Conservation (phyloP, 495 filamentous ascomycete genomes). For the Aspergillus coremiiformis region DNA sequence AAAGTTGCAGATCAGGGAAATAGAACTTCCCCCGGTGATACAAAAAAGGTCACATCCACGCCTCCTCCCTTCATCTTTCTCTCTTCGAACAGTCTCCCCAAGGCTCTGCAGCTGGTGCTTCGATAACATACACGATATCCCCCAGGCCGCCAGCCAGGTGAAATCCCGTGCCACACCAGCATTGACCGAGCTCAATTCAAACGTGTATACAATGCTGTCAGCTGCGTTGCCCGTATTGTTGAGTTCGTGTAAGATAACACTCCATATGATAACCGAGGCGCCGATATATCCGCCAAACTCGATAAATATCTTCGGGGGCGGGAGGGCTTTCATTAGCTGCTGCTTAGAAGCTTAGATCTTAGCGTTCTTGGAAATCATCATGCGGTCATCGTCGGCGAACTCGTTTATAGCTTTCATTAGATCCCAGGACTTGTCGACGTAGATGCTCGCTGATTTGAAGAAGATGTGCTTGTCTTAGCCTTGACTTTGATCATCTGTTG, state of each 20-base stretch:
- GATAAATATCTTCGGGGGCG: slow-evolving; percentile 19
- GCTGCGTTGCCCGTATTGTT: slow-evolving; percentile 4
- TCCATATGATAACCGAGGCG: slow-evolving; percentile 26
- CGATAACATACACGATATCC: slow-evolving; percentile 24
- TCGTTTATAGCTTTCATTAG: slow-evolving; percentile 18
- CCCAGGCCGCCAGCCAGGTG: slow-evolving; percentile 20
- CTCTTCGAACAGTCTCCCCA: slow-evolving; percentile 18
- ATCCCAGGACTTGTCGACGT: slow-evolving; percentile 20
- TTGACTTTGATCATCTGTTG: not conserved
- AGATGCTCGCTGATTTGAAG: slow-evolving; percentile 10
- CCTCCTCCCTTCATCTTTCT: slow-evolving; percentile 9
- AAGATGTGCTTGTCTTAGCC: slow-evolving; percentile 17
- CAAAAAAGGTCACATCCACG: slow-evolving; percentile 26
- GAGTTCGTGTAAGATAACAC: slow-evolving; percentile 24
- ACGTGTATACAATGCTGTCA: slow-evolving; percentile 24
- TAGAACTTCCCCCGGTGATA: slow-evolving; percentile 29
- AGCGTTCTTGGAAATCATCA: slow-evolving; percentile 21
- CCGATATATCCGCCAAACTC: slow-evolving; percentile 32
- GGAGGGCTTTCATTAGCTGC: slow-evolving; percentile 10
- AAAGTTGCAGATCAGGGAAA: slow-evolving; percentile 24
- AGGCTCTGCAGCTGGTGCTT: slow-evolving; percentile 21
- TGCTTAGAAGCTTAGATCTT: slow-evolving; percentile 15
- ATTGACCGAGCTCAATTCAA: slow-evolving; percentile 23
- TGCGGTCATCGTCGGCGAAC: slow-evolving; percentile 13
- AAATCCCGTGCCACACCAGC: slow-evolving; percentile 20